A percentile compares a stretch with the other conserved stretches of the same genome.
Evolutionary conservation across 179 eudicot genomes (phyloP).

Genomic region (Corrigiola litoralis): DNA sequence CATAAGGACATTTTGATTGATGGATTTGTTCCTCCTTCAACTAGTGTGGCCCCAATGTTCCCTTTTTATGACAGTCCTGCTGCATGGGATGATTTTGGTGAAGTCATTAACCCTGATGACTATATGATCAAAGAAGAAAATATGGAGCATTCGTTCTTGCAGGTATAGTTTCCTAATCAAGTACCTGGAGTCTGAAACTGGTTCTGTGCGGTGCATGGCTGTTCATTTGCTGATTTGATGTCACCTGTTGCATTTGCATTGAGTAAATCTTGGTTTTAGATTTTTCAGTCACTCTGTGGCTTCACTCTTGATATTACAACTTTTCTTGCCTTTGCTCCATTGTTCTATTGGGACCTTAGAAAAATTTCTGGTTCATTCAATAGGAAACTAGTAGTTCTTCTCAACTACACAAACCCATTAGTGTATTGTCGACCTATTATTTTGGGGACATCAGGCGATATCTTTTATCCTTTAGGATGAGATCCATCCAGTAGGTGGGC

Average conservation of each 20-base stretch:
- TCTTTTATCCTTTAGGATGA: too few species aligned
- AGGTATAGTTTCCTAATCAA: constrained; percentile 30
- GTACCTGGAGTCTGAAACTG: neutral
- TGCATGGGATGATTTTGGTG: constrained; percentile 99
- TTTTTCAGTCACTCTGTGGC: neutral
- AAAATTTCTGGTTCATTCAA: neutral
- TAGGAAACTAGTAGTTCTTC: neutral
- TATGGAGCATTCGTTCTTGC: constrained; percentile 63
- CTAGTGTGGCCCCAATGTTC: constrained; percentile 91
- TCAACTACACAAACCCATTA: neutral
- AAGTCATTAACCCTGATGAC: constrained; percentile 92
- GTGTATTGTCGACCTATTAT: neutral
- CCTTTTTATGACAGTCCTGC: constrained; percentile 63
- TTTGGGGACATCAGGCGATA: too few species aligned
- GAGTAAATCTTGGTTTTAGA: neutral
- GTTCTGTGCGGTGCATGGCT: neutral
- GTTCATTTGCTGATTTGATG: neutral
- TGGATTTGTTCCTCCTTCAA: constrained; percentile 79
- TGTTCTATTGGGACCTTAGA: neutral
- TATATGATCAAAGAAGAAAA: constrained; percentile 82
- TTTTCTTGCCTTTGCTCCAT: neutral
- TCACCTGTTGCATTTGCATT: neutral
- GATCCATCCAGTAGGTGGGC: too few species aligned
- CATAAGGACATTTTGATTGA: constrained; percentile 70
- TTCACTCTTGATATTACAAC: neutral